Conservation (phyloP, 2,329 filamentous ascomycete genomes). For the Cercospora sp. region DNA sequence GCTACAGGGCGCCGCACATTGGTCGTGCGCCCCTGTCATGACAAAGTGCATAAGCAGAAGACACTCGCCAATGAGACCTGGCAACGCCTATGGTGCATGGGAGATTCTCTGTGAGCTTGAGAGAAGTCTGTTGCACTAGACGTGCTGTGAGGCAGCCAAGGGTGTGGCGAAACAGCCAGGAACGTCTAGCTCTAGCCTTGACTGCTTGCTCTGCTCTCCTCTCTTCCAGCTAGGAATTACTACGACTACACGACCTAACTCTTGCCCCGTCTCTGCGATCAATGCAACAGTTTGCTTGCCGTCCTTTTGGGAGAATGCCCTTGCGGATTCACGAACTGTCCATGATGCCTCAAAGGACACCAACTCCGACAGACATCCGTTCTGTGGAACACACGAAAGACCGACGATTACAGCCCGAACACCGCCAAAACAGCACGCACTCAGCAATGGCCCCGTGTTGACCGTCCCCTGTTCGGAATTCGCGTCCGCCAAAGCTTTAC, state of each 20-base stretch:
- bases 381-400: not conserved
- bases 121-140: not conserved
- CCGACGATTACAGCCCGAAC: not conserved
- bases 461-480: not conserved
- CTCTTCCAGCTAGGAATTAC: not conserved
- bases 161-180: not conserved
- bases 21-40: not conserved
- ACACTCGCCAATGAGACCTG: not conserved
- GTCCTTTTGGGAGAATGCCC: not conserved
- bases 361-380: not conserved
- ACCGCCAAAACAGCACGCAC: not conserved
- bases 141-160: not conserved
- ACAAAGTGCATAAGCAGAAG: not conserved
- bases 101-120: not conserved
- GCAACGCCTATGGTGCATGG: not conserved
- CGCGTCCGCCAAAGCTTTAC: not conserved
- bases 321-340: not conserved
- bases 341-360: not conserved
- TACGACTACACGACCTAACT: not conserved
- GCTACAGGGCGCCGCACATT: not conserved
- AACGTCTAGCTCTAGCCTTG: not conserved
- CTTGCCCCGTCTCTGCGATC: not conserved
- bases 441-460: not conserved
- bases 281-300: not conserved
- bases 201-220: not conserved